These are phyloP conservation scores for Aspergillus leporis DNA, from an alignment of 495 filamentous ascomycete species.

Conservation along the genomic window DNA sequence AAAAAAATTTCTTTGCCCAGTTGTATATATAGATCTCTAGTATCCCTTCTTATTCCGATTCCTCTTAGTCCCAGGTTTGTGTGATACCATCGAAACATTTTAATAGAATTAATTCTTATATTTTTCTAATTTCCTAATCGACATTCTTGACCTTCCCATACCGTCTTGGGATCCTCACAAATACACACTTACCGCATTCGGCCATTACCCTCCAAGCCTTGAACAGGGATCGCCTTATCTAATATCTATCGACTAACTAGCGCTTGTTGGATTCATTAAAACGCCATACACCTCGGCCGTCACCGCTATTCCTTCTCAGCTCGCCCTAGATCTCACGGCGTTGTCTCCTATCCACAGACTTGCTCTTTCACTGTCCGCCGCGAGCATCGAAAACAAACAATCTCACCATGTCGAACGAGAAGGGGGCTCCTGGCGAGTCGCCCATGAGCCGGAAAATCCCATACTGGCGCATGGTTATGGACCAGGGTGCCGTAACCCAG, in stretches of 20 bases:
- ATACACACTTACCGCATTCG: slow-evolving; percentile 1
- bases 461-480: slow-evolving; percentile 46
- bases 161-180: not conserved
- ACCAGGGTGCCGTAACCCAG: slow-evolving; percentile 56
- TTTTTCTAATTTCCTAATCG: slow-evolving; percentile 1
- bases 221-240: not conserved
- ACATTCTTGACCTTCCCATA: not conserved
- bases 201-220: not conserved
- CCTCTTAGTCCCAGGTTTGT: not conserved
- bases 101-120: not conserved
- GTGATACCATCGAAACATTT: not conserved
- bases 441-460: slow-evolving; percentile 38
- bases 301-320: not conserved
- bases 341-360: not conserved
- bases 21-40: slow-evolving; percentile 5
- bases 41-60: not conserved
- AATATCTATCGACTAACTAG: not conserved
- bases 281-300: not conserved
- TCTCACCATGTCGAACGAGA: slow-evolving; percentile 32
- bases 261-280: not conserved
- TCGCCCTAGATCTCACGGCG: not conserved
- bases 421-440: slow-evolving; percentile 27
- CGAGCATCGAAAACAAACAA: not conserved
- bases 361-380: not conserved
- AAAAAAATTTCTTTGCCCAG: slow-evolving; percentile 3